These are phyloP conservation scores for Blastomyces percursus DNA, from an alignment of 2,329 filamentous ascomycete genomes.

Conservation along the genomic window DNA sequence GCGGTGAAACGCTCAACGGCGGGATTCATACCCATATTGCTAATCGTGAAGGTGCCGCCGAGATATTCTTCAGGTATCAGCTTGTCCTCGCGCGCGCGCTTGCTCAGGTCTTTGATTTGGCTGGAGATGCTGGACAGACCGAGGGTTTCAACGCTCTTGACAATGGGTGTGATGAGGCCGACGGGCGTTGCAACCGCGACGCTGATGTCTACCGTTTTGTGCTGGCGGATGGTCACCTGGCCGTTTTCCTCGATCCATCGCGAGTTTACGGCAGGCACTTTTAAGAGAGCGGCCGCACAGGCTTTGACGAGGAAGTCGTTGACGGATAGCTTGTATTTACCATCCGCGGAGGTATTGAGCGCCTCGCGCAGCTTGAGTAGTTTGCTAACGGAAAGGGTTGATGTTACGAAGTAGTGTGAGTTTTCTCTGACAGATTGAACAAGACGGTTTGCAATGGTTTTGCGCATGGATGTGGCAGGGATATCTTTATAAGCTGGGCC, in stretches of 20 bases:
- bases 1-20: constrained; percentile 96
- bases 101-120: constrained; percentile 91
- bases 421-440: constrained; percentile 83
- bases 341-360: constrained; percentile 76
- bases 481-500: constrained; percentile 69
- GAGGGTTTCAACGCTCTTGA: constrained; percentile 75
- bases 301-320: constrained; percentile 99
- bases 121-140: constrained; percentile 81
- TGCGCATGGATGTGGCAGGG: constrained; percentile 86
- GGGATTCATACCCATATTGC: constrained; percentile 99
- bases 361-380: constrained; percentile 91
- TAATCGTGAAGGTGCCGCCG: constrained; percentile 97
- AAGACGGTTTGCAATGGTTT: constrained; percentile 88
- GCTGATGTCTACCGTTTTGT: constrained; percentile 85
- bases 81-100: constrained; percentile 92
- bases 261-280: constrained; percentile 92
- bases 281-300: constrained; percentile 73
- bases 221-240: constrained; percentile 71
- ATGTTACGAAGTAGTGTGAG: constrained; percentile 96
- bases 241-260: constrained; percentile 77
- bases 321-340: constrained; percentile 98
- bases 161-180: constrained; percentile 95
- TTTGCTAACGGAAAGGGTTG: constrained; percentile 83
- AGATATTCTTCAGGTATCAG: constrained; percentile 99
- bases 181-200: constrained; percentile 89